Evolutionary conservation across 305 asterid species (phyloP), one percentile per base, ranked within the genome.

Genomic region (Petunia hybrid): DNA sequence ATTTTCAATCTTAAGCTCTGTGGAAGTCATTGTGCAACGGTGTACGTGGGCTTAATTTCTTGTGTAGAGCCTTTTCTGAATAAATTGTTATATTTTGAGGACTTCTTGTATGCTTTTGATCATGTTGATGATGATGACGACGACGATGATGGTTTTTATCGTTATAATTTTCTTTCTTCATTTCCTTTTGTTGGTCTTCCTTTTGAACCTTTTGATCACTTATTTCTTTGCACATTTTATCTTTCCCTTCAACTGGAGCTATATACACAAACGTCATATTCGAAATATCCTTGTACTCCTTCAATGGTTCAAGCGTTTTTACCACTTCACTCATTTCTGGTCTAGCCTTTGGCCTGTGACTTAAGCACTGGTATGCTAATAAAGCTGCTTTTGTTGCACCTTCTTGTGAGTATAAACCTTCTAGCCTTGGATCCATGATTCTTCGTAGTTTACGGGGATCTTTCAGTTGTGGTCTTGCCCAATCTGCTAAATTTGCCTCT

Each of bases 311-410:
- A 73, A 92, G 57, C 7, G 83, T 83, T 43, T 73, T 71, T 6
- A 93, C 88, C 77, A 90, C 92, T 51, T 87, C 85, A 39, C 89
- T 83, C 87, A 93, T 91, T 0, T 89, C 83, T 5, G 97, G 97
- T 45, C 97, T 86, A 6, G 76, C 88, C 75, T 91, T 93, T 0
- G 94, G 92, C 69, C 91, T 87, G 7, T 91, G 92, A 86, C 93
- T 93, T 41, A 91, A 71, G 89, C 97, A 93, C 16, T 87, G 91
- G n/a, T 91, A 89, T 3, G 97, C 97, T 74, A 93, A 35, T 6
- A 80, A 85, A 0, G 95, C 97, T 2, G 93, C 91, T 71, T 84
- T 90, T 22, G 82, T 93, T 4, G 89, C 92, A 45, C 97, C 95
- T 2, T 43, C 12, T 36, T 90, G 93, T 0, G 92, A 84, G 90